Conservation (phyloP, 2,329 filamentous ascomycete genomes). For the Trichoderma sp. region DNA sequence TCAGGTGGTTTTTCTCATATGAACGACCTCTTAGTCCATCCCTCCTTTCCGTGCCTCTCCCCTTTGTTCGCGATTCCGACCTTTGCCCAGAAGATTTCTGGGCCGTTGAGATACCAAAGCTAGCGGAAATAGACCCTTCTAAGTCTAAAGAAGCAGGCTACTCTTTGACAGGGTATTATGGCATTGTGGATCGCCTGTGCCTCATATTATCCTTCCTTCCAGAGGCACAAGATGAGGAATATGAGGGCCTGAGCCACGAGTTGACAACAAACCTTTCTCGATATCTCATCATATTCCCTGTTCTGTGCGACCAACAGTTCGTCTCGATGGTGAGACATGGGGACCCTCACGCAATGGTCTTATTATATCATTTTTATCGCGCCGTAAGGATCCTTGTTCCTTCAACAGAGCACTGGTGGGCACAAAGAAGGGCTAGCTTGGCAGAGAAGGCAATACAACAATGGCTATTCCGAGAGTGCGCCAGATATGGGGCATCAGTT, state of each 20-base stretch:
- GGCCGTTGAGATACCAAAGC: not conserved
- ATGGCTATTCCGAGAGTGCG: not conserved
- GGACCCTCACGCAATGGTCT: not conserved
- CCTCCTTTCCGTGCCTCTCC: not conserved
- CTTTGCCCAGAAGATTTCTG: not conserved
- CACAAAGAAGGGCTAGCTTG: not conserved
- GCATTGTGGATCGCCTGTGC: not conserved
- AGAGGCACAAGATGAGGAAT: not conserved
- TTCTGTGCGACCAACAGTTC: not conserved
- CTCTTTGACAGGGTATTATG: not conserved
- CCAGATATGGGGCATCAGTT: not conserved
- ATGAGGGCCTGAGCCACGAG: not conserved
- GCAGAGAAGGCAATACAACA: not conserved
- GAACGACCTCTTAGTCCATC: not conserved
- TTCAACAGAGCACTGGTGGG: conserved; percentile 6
- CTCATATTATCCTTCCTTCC: not conserved
- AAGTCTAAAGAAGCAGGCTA: not conserved
- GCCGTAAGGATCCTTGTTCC: not conserved
- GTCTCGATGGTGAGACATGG: not conserved
- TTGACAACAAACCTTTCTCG: not conserved
- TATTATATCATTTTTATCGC: not conserved
- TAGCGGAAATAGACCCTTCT: not conserved
- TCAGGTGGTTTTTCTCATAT: not conserved
- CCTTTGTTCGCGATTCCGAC: not conserved
- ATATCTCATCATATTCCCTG: not conserved